A percentile compares a stretch with the other conserved stretches of the same genome.
phyloP scores from a whole-genome alignment of 495 filamentous ascomycete species.

The Aspergillus indologenus region DNA sequence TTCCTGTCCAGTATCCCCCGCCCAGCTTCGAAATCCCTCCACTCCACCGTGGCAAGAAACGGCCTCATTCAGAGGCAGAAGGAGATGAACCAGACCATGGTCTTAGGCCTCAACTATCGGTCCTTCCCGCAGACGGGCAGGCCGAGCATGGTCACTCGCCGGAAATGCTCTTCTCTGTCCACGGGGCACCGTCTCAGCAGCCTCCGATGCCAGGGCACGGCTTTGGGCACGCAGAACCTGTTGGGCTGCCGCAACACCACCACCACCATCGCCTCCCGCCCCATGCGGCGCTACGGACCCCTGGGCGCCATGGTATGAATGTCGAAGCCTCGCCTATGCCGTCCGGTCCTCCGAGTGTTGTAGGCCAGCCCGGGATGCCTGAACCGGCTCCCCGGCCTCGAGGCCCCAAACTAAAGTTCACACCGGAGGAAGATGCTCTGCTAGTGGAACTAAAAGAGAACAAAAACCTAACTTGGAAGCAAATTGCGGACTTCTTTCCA shows the following conservation, averaged over 20 bases:
- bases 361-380: slow-evolving; percentile 82
- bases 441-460: slow-evolving; percentile 88
- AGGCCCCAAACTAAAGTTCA: slow-evolving; percentile 86
- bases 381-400: slow-evolving; percentile 68
- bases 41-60: slow-evolving; percentile 32
- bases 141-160: slow-evolving; percentile 27
- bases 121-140: slow-evolving; percentile 29
- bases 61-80: slow-evolving; percentile 27
- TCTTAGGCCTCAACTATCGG: slow-evolving; percentile 27
- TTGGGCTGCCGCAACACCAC: slow-evolving; percentile 49
- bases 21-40: slow-evolving; percentile 30
- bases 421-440: slow-evolving; percentile 79
- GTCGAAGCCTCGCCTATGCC: slow-evolving; percentile 26
- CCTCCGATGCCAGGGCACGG: slow-evolving; percentile 28
- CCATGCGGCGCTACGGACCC: slow-evolving; percentile 46
- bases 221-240: slow-evolving; percentile 26
- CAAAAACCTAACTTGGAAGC: slow-evolving; percentile 90
- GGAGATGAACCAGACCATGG: slow-evolving; percentile 26
- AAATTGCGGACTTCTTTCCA: slow-evolving; percentile 92
- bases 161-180: slow-evolving; percentile 33
- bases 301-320: slow-evolving; percentile 26
- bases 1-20: slow-evolving; percentile 30
- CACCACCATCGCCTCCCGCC: slow-evolving; percentile 74
- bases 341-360: slow-evolving; percentile 60
- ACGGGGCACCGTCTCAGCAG: slow-evolving; percentile 27